Base-by-base conservation (phyloP, 768 basidiomycete species). In the Boletus patriciae region DNA sequence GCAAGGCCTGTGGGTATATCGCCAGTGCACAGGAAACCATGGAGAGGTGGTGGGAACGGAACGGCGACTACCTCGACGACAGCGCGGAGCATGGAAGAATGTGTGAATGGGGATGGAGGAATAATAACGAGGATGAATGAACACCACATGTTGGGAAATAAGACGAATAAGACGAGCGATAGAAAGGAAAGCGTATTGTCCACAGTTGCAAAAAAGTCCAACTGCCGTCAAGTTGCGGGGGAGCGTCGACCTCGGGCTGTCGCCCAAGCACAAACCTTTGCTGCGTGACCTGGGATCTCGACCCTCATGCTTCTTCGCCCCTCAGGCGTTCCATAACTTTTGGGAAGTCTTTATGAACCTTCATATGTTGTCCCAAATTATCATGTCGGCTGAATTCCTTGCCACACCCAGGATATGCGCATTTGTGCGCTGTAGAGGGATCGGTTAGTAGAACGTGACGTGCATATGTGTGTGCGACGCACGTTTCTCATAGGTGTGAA, bases 401-500 rank as follows among this genome's bases (percentile, higher is more conserved):
- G 51, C 81, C 85, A 67, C 92, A 94, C 15, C 83, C 85, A 33
- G 87, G 86, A 70, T 85, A 84, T 23, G 86, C 85, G 73, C 92
- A 94, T 65, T 82, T 82, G 73, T 88, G 88, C 55, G 93, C 92
- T 94, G 67, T 31, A 54, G 44, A 52, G 25, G 42, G 25, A 2
- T 58, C 49, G 36, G 62, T 62, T 31, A 55, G 52, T 34, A 40
- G 2, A 48, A 38, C 49, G 59, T 63, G 55, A 45, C 58, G 38
- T 45, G 19, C 4, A 23, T 16, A 31, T 43, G 57, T 15, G 46
- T 18, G 38, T 40, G 27, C 44, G 46, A 63, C 91, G 72, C 67
- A 94, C 93, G 93, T 77, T 92, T 94, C 70, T 94, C 92, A 71
- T 94, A 83, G 23, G 93, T 94, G 73, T 95, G 93, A 52, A 95